A percentile compares a stretch with the other conserved stretches of the same genome.
phyloP scores from a whole-genome alignment of 306 rosid genomes.

The Medicago arabica region DNA sequence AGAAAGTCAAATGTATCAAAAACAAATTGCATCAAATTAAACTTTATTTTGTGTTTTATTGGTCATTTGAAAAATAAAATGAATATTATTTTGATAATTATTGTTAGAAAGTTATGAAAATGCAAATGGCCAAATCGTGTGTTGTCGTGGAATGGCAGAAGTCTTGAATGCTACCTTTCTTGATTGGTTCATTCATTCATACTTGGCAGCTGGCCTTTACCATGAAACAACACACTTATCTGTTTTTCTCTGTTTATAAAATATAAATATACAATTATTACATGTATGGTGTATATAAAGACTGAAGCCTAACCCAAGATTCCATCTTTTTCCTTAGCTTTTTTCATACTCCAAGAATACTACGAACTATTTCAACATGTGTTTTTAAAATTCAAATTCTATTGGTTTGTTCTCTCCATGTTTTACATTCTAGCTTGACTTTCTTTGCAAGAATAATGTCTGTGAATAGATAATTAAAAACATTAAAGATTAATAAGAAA shows the following conservation, averaged over 20 bases:
- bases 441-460: too few species aligned
- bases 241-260: neutral
- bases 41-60: neutral
- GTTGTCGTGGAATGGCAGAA: neutral
- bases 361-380: conserved; percentile 23
- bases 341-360: conserved; percentile 37
- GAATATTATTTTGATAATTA: neutral
- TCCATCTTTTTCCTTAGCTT: conserved; percentile 9
- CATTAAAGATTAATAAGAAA: too few species aligned
- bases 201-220: conserved; percentile 37
- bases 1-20: too few species aligned
- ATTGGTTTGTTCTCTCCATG: conserved; percentile 7
- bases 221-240: conserved; percentile 17
- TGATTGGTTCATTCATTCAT: neutral
- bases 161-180: conserved; percentile 21
- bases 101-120: neutral
- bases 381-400: conserved; percentile 26
- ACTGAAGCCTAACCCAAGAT: conserved; percentile 35
- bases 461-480: too few species aligned
- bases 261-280: neutral
- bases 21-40: neutral
- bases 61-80: neutral
- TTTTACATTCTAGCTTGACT: neutral
- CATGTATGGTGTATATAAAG: conserved; percentile 17
- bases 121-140: neutral